Conservation (phyloP, 371 early-diverging fungal genomes). For the Mortierella sp. region DNA sequence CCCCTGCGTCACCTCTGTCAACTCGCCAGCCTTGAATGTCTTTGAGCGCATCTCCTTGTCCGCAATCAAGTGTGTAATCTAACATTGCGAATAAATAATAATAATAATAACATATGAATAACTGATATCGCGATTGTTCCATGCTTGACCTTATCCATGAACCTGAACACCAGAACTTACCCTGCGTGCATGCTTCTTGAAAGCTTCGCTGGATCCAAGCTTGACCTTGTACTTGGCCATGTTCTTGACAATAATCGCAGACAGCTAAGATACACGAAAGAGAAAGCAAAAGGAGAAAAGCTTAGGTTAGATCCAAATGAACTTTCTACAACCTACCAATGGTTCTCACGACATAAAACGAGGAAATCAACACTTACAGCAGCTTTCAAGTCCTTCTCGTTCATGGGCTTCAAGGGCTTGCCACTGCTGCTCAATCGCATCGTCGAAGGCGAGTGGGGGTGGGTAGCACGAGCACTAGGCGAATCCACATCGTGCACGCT, state of each 20-base stretch:
- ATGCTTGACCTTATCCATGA: background rate
- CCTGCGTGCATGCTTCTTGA: conserved; percentile 80
- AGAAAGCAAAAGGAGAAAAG: background rate
- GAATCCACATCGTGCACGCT: conserved; percentile 61
- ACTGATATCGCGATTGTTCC: background rate
- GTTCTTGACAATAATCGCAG: conserved; percentile 70
- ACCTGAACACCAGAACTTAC: conserved; percentile 36
- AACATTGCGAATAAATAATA: background rate
- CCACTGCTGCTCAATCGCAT: conserved; percentile 8
- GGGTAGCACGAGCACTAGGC: conserved; percentile 39
- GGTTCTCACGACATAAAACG: background rate
- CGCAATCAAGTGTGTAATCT: conserved; percentile 70
- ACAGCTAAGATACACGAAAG: conserved; percentile 58
- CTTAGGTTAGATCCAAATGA: background rate
- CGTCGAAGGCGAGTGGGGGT: conserved; percentile 32
- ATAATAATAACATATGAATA: background rate
- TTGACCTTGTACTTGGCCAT: conserved; percentile 73
- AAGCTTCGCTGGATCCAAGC: conserved; percentile 66
- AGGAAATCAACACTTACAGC: conserved; percentile 43
- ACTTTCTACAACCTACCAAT: background rate
- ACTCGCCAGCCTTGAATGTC: conserved; percentile 58
- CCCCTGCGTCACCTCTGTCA: conserved; percentile 63
- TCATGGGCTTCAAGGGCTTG: conserved; percentile 54
- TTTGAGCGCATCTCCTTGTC: conserved; percentile 71
- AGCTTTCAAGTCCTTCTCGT: conserved; percentile 63